Conservation (phyloP, 2,329 filamentous ascomycete species). For the Botrytis fragariae region DNA sequence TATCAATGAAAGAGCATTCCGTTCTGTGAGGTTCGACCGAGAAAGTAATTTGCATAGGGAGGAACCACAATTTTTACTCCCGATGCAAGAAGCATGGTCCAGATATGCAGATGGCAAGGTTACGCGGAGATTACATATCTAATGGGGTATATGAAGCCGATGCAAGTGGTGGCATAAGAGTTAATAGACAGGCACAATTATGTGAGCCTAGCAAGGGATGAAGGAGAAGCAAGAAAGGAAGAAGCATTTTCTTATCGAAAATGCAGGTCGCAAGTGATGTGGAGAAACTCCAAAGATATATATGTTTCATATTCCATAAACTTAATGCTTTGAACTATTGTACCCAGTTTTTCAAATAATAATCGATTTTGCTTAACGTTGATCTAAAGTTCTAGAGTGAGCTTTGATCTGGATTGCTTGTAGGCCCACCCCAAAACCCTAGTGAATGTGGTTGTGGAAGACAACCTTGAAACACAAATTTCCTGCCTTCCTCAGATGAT, state of each 20-base stretch:
- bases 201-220: conserved; percentile 1
- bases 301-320: conserved; percentile 3
- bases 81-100: conserved; percentile 12
- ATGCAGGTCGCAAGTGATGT: neutral
- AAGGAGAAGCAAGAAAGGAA: neutral
- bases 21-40: conserved; percentile 6
- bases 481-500: conserved; percentile 13
- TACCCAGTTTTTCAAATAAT: conserved; percentile 5
- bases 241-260: conserved; percentile 2
- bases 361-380: conserved; percentile 10
- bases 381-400: conserved; percentile 18
- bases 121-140: conserved; percentile 18
- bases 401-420: neutral
- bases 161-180: conserved; percentile 9
- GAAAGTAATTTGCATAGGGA: conserved; percentile 20
- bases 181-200: conserved; percentile 5
- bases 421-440: neutral
- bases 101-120: conserved; percentile 18
- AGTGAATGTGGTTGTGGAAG: neutral
- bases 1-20: conserved; percentile 13
- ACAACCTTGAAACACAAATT: conserved; percentile 18
- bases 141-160: conserved; percentile 6
- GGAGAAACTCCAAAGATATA: neutral
- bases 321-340: neutral
- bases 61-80: conserved; percentile 13